phyloP scores from a whole-genome alignment of 306 rosid species.

The Quercus wislizeni region DNA sequence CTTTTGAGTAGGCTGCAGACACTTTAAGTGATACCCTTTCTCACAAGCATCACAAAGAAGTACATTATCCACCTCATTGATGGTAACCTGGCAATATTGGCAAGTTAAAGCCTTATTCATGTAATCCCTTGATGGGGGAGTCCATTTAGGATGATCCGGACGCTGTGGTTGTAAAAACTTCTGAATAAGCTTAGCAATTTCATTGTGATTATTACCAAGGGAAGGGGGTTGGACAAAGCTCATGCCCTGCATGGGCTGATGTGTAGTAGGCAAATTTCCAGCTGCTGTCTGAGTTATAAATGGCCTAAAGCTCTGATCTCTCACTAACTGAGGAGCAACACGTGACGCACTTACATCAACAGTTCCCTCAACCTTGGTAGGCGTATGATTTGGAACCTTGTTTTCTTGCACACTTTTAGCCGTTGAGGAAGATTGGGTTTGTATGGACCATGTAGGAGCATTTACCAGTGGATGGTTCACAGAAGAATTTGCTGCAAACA shows the following conservation, averaged over 20 bases:
- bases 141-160: conserved; percentile 90
- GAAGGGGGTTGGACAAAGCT: conserved; percentile 63
- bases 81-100: conserved; percentile 70
- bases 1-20: conserved; percentile 70
- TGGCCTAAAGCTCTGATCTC: conserved; percentile 66
- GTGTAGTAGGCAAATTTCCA: conserved; percentile 55
- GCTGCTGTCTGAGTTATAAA: conserved; percentile 55
- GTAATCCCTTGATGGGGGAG: conserved; percentile 98
- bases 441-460: conserved; percentile 78
- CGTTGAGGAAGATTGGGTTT: conserved; percentile 52
- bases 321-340: conserved; percentile 42
- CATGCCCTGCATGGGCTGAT: conserved; percentile 52
- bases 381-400: conserved; percentile 51
- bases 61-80: conserved; percentile 81
- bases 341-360: conserved; percentile 33
- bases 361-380: conserved; percentile 58
- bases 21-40: conserved; percentile 85
- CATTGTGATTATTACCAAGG: conserved; percentile 61
- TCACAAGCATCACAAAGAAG: conserved; percentile 98
- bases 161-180: conserved; percentile 73
- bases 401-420: conserved; percentile 65
- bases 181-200: conserved; percentile 78
- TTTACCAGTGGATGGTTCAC: conserved; percentile 49
- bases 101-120: conserved; percentile 90
- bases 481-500: conserved; percentile 46